Base-by-base conservation (phyloP, 2,329 filamentous ascomycete species). In the Cytospora piceae region DNA sequence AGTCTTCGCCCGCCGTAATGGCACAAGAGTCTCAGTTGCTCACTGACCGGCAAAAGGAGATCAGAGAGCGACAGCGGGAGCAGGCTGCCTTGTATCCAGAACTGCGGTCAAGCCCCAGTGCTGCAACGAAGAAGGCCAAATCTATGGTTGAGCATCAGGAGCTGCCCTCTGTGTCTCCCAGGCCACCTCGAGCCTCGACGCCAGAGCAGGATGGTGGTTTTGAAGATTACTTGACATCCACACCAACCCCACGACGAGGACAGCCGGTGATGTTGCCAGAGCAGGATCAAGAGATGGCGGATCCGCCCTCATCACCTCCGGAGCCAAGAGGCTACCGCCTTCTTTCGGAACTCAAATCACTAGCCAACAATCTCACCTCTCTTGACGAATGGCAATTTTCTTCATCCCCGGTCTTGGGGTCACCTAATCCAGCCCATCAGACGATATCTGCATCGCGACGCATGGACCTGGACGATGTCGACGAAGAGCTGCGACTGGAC, bases 41-140 rank as follows among this genome's bases (percentile, higher is more conserved):
- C 58, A 96, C 93, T 0, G 91, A 94, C 42, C 85, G 87, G 53
- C 93, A 96, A 74, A 89, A 84, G 72, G 92, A 96, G 71, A 87
- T 94, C 52, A 85, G 88, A 55, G 87, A 92, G 71, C 84, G 90
- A 58, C 92, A 96, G 73, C 83, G 83, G 55, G 87, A 90, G 69
- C 85, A 84, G 29, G 84, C 86, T 6, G 82, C 82, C 0, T 80
- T 94, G 68, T 94, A 93, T 70, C 83, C 90, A 0, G 86, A 89
- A 24, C 81, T 94, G 31, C 82, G 82, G 34, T 89, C 88, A 1
- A 89, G 83, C 68, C 79, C 82, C 37, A 67, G 66, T 24, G 24
- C 61, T 9, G 59, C 52, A n/a, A 57, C 56, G 31, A 64, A 56
- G 37, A 67, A 64, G 34, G 61, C 58, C 9, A 64, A 52, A 24